A percentile compares a stretch with the other conserved stretches of the same genome.
Conservation (phyloP, 257 asterid genomes). For the Plantago elongata region DNA sequence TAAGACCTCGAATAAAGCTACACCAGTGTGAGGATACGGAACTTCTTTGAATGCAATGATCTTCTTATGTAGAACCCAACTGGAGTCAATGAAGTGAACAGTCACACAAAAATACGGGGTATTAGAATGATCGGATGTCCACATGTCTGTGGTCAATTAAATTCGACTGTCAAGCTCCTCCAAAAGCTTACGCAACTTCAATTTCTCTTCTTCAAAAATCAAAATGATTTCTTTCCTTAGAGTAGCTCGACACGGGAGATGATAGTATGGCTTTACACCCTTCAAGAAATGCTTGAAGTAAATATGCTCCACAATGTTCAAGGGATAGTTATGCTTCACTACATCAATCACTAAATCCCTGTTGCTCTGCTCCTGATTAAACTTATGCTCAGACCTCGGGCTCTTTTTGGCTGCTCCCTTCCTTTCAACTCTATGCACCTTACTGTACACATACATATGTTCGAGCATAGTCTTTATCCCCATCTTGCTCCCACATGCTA, state of each 20-base stretch:
- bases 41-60: neutral
- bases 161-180: neutral
- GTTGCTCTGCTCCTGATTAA: neutral
- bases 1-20: neutral
- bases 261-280: neutral
- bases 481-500: too few relatives aligned
- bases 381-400: neutral
- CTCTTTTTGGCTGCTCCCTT: too few relatives aligned
- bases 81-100: neutral
- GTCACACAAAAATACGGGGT: neutral
- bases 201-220: neutral
- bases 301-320: neutral
- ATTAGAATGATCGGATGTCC: neutral
- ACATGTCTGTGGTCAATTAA: neutral
- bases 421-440: too few relatives aligned
- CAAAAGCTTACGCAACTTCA: neutral
- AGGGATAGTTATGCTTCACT: neutral
- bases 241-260: neutral
- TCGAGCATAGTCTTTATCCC: too few relatives aligned
- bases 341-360: neutral
- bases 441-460: too few relatives aligned
- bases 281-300: neutral
- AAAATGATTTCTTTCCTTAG: neutral
- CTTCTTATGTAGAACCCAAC: neutral
- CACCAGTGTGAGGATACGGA: neutral